These are phyloP conservation scores for Domatiomyces globalis DNA, from an alignment of 2,329 filamentous ascomycete genomes.

Conservation along the genomic window DNA sequence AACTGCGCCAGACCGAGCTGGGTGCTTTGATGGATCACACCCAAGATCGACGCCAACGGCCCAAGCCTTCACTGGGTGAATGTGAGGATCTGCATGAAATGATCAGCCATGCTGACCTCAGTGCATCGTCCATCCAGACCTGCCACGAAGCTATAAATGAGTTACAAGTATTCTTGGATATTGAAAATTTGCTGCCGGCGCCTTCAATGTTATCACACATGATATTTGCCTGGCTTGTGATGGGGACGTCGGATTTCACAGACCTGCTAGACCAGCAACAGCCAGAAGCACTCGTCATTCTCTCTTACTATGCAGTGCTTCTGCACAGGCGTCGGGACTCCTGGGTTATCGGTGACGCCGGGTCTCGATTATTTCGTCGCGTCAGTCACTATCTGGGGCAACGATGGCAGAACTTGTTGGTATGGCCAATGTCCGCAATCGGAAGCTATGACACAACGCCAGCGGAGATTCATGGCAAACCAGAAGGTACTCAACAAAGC, in stretches of 20 bases:
- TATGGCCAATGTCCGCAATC: conserved; percentile 14
- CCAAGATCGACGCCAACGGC: not conserved
- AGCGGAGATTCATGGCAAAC: not conserved
- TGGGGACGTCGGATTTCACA: conserved; percentile 18
- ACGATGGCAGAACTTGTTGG: conserved; percentile 20
- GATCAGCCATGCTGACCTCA: conserved; percentile 3
- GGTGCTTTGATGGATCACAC: conserved; percentile 3
- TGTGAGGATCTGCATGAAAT: conserved; percentile 6
- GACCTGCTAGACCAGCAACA: conserved; percentile 23
- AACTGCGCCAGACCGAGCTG: conserved; percentile 8
- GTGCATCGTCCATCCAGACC: conserved; percentile 1
- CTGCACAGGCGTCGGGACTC: conserved; percentile 23
- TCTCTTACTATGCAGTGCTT: conserved; percentile 32
- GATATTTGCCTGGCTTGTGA: conserved; percentile 9
- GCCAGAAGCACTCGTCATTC: conserved; percentile 30
- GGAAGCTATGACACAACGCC: not conserved
- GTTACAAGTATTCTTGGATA: conserved; percentile 9
- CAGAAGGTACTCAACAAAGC: not conserved
- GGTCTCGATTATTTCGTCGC: conserved; percentile 18
- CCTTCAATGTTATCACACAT: conserved; percentile 1
- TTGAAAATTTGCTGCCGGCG: not conserved
- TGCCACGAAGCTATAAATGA: conserved; percentile 9
- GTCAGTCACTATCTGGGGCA: conserved; percentile 18
- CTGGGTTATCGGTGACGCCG: conserved; percentile 25
- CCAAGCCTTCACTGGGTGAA: conserved; percentile 1